Evolutionary conservation across 768 basidiomycete species (phyloP).

Genomic region (Pleurotus giganteus): DNA sequence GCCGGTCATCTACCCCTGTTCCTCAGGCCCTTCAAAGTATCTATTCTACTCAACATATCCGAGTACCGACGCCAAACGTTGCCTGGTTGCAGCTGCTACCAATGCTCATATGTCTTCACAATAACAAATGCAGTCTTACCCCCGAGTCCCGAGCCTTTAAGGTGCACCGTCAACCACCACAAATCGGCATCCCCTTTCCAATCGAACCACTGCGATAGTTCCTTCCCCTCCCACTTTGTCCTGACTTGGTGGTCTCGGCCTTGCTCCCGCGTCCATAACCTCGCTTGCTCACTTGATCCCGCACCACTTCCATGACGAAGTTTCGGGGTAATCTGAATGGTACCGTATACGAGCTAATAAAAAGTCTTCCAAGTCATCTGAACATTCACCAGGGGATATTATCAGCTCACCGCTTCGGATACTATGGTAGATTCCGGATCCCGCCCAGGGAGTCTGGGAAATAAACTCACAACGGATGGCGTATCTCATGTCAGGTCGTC

Average conservation of each 20-base stretch:
- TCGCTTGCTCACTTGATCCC: too few species aligned
- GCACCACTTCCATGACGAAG: too few species aligned
- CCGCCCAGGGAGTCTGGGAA: background rate
- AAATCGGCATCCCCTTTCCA: background rate
- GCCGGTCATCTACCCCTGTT: background rate
- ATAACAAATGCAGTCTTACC: background rate
- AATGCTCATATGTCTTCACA: background rate
- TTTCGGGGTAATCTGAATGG: too few species aligned
- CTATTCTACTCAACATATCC: background rate
- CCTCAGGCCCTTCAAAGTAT: background rate
- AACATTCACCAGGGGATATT: background rate
- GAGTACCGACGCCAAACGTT: background rate
- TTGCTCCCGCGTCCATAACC: too few species aligned
- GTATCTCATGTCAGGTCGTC: background rate
- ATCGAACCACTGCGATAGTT: background rate
- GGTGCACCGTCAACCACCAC: background rate
- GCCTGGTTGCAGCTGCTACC: background rate
- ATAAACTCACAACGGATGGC: background rate
- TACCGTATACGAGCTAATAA: too few species aligned
- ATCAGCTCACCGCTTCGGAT: background rate
- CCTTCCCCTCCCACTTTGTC: background rate
- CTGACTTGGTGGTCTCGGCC: too few species aligned
- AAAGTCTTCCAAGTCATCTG: background rate
- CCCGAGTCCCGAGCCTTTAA: background rate
- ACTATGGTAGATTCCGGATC: background rate